Evolutionary conservation across 2,329 filamentous ascomycete species (phyloP), one percentile per base, ranked within the genome.

Genomic region (Microsporum ferrugineum): DNA sequence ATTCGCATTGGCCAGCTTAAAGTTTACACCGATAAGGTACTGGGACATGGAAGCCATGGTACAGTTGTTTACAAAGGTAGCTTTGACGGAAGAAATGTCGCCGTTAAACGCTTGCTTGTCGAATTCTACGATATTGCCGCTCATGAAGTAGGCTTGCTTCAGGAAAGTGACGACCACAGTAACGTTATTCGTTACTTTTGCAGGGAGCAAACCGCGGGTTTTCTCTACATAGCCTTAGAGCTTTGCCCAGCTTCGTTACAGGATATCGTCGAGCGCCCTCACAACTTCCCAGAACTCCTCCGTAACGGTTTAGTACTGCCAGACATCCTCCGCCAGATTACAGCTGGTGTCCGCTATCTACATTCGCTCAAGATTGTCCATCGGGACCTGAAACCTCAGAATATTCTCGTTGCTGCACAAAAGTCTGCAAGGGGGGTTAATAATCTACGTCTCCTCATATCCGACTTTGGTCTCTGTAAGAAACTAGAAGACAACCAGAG

Each of bases 111-210:
- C 38, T 95, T 99, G 90, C 80, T 97, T 63, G 89, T 92, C 38
- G 89, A 96, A 67, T 96, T 96, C 68, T 96, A 91, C 71, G 92
- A 96, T 65, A 89, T 99, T 67, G 94, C 94, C 0, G 91, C 89
- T 8, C 91, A 96, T 69, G 94, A 99, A 75, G 95, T 96, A 0
- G 88, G 88, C 63, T 79, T 97, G 59, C 77, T 99, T 8, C 83
- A 95, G 63, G 91, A 96, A 72, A 96, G 91, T 69, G 94, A 99
- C 67, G 89, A 96, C 68, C 94, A 99, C 69, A 87, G 88, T 10
- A 97, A 99, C 72, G 92, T 99, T 47, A 95, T 99, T 65, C 89
- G 92, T 43, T 99, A 99, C 71, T 96, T 90, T 70, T 91, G 91
- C 57, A 91, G 96, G 68, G 89, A 96, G 68, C 86, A 88, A 68